Conservation (phyloP, 805 yeast species). For the Babjeviella inositovora region DNA sequence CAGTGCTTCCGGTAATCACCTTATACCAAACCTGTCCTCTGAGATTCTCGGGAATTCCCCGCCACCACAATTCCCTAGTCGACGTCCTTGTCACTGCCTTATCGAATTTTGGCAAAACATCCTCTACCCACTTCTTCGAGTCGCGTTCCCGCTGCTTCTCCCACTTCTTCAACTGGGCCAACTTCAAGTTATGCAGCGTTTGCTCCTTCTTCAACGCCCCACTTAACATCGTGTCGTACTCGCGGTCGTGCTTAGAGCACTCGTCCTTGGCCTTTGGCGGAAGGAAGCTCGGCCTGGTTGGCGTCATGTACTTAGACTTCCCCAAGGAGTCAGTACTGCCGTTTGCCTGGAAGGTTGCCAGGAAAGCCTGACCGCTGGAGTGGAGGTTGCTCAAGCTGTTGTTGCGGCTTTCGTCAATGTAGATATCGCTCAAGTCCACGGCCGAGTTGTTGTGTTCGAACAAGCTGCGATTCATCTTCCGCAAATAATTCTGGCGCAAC, state of each 20-base stretch:
- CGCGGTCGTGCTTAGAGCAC: constrained; percentile 32
- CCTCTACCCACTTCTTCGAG: constrained; percentile 16
- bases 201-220: constrained; percentile 22
- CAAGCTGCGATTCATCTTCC: constrained; percentile 9
- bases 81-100: constrained; percentile 14
- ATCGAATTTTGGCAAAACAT: constrained; percentile 18
- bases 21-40: constrained; percentile 43
- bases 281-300: constrained; percentile 46
- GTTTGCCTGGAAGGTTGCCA: constrained; percentile 2
- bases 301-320: constrained; percentile 13
- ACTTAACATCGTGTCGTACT: constrained; percentile 27
- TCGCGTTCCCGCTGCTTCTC: constrained; percentile 12
- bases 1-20: too few relatives aligned
- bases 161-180: constrained; percentile 12
- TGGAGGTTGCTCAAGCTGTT: not conserved
- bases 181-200: constrained; percentile 11
- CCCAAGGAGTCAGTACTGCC: too few relatives aligned
- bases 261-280: constrained; percentile 51
- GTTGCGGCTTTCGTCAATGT: not conserved
- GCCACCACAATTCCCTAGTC: constrained; percentile 44
- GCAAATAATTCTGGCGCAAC: not conserved
- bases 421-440: constrained; percentile 8
- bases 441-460: constrained; percentile 16
- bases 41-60: constrained; percentile 29
- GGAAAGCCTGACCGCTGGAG: constrained; percentile 1